Evolutionary conservation across 352 stramenopile genomes (phyloP).

Genomic region (Globisporangium nodosum): DNA sequence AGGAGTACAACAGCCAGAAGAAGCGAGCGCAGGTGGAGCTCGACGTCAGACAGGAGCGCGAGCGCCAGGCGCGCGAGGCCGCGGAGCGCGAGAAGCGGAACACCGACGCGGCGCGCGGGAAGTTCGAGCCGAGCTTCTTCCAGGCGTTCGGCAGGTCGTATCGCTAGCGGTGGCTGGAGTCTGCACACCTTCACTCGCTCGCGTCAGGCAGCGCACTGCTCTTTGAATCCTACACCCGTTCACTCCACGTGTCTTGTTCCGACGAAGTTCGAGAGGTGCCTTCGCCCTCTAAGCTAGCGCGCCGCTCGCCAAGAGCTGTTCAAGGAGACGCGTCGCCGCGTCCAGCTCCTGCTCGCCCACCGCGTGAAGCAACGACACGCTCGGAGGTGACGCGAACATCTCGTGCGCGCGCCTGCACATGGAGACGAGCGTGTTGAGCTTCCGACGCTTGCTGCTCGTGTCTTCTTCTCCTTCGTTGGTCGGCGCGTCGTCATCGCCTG

Average conservation of each 20-base stretch:
- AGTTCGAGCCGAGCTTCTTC: constrained; percentile 74
- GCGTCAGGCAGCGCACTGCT: background rate
- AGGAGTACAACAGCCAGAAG: constrained; percentile 48
- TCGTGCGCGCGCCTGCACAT: constrained; percentile 46
- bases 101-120: constrained; percentile 38
- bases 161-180: constrained; percentile 25
- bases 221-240: background rate
- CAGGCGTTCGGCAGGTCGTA: constrained; percentile 71
- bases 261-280: no score
- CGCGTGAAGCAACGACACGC: constrained; percentile 17
- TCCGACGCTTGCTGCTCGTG: constrained; percentile 11
- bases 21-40: constrained; percentile 43
- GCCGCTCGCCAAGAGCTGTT: constrained; percentile 30
- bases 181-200: no score
- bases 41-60: constrained; percentile 41
- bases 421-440: constrained; percentile 13
- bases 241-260: background rate
- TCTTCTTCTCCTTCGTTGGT: constrained; percentile 4
- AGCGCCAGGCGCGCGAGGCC: constrained; percentile 43
- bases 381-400: constrained; percentile 23
- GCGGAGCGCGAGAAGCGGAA: constrained; percentile 52
- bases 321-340: constrained; percentile 34
- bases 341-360: constrained; percentile 44
- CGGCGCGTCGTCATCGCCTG: background rate
- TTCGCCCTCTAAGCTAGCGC: background rate